Evolutionary conservation across 2,329 filamentous ascomycete genomes (phyloP).

Genomic region (Tetracladium maxilliforme): DNA sequence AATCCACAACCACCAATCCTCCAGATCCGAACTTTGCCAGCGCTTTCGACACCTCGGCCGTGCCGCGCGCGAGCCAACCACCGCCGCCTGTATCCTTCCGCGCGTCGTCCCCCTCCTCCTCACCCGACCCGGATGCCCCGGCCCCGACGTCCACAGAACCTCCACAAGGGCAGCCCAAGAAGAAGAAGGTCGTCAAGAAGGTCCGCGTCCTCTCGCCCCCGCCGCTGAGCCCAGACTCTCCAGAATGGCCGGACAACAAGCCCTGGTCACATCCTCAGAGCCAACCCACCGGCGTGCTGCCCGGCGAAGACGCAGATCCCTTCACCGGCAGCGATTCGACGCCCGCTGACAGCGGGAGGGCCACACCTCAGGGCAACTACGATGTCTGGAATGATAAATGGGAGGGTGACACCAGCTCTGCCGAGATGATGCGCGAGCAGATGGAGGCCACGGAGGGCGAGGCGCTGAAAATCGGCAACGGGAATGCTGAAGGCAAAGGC

Average conservation of each 20-base stretch:
- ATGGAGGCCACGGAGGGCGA: slow-evolving; percentile 21
- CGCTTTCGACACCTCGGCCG: no score
- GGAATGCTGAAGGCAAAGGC: slow-evolving; percentile 21
- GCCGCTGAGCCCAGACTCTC: slow-evolving; percentile 31
- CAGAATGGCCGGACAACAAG: slow-evolving; percentile 29
- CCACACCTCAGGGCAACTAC: slow-evolving; percentile 11
- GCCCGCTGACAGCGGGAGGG: slow-evolving; percentile 15
- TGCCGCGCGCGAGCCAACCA: no score
- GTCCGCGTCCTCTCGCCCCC: slow-evolving; percentile 53
- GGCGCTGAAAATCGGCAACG: slow-evolving; percentile 2
- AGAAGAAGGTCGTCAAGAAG: slow-evolving; percentile 50
- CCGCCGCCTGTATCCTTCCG: no score
- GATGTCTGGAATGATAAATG: slow-evolving; percentile 9
- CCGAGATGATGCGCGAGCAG: slow-evolving; percentile 38
- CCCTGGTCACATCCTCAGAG: slow-evolving; percentile 6
- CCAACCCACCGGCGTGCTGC: slow-evolving; percentile 13
- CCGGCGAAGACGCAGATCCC: slow-evolving; percentile 13
- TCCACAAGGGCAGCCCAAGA: no score
- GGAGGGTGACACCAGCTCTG: slow-evolving; percentile 29
- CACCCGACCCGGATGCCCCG: no score
- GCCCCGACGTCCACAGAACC: no score
- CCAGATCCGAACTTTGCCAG: no score
- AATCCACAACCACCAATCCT: no score
- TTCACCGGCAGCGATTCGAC: slow-evolving; percentile 9
- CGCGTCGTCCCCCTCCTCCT: no score